Evolutionary conservation across 768 basidiomycete genomes (phyloP), one percentile per base, ranked within the genome.

Genomic region (Trametes punicea): DNA sequence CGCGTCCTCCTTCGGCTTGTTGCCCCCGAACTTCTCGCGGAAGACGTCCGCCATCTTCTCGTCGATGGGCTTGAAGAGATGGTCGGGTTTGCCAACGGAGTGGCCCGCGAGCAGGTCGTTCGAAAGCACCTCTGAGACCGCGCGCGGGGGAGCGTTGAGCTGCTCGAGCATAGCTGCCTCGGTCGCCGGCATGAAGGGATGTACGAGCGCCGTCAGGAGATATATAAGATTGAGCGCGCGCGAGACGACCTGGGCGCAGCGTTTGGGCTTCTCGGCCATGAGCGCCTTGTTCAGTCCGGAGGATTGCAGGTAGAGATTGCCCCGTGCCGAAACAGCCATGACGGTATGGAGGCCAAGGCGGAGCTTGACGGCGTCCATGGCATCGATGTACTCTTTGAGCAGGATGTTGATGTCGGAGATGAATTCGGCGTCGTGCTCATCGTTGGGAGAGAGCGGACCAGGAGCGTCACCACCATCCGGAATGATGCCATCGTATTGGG

Each of bases 101-200:
- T 99, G 96, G 0, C 93, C 93, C 0, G 83, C 81, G 39, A 98
- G 80, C 58, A 99, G 85, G 68, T 98, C 97, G 62, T 82, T 84
- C 5, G 80, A 75, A 61, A 97, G 75, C 8, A 77, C 77, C 53
- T 79, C 79, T 1, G 96, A 90, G 2, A 96, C 85, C 8, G 80
- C 75, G 29, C 96, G 85, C 4, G 88, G 80, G 1, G 93, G 93
- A 0, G 93, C 94, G 66, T 97, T 92, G 60, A 98, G 81, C 66
- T 99, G 97, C 18, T 70, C 65, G 51, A 96, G 78, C 62, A 99
- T 94, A 2, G 84, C 77, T 23, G 82, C 83, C 31, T 88, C 85
- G 0, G 91, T 96, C 11, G 85, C 79, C 36, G 97, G 97, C 94
- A 99, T 98, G 84, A 93, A 99, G 0, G 97, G 96, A 68, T 94